phyloP scores from a whole-genome alignment of 306 rosid genomes.

The Cicer judaicum region DNA sequence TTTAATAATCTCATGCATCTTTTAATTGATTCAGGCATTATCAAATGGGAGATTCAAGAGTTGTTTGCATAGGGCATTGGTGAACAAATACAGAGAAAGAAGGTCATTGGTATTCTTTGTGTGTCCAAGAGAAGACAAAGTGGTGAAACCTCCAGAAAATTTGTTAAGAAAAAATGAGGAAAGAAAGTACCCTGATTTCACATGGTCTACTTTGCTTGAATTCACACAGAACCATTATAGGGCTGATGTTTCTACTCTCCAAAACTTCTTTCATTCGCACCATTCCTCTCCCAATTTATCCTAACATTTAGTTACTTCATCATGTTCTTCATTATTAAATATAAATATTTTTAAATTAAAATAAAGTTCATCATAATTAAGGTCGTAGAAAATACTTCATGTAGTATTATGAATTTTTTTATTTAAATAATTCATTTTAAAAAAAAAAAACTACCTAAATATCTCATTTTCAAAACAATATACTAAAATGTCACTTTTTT shows the following conservation, averaged over 20 bases:
- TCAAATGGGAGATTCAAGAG: slow-evolving; percentile 70
- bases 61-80: slow-evolving; percentile 68
- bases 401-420: no score
- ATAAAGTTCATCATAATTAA: no score
- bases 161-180: slow-evolving; percentile 47
- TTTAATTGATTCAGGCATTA: slow-evolving; percentile 42
- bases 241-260: slow-evolving; percentile 62
- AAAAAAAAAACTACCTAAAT: no score
- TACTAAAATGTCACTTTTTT: no score
- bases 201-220: slow-evolving; percentile 59
- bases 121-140: slow-evolving; percentile 57
- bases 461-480: no score
- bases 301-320: background rate
- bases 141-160: slow-evolving; percentile 59
- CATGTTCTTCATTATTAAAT: no score
- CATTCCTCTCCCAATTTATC: slow-evolving; percentile 41
- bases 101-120: slow-evolving; percentile 59
- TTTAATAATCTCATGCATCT: no score
- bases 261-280: slow-evolving; percentile 57
- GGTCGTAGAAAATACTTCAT: no score
- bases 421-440: no score
- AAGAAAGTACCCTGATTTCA: slow-evolving; percentile 71
- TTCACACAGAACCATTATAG: slow-evolving; percentile 63
- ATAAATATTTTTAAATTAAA: no score
- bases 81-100: slow-evolving; percentile 54